phyloP scores from a whole-genome alignment of 2,329 filamentous ascomycete species.

The Aspergillus sp. region DNA sequence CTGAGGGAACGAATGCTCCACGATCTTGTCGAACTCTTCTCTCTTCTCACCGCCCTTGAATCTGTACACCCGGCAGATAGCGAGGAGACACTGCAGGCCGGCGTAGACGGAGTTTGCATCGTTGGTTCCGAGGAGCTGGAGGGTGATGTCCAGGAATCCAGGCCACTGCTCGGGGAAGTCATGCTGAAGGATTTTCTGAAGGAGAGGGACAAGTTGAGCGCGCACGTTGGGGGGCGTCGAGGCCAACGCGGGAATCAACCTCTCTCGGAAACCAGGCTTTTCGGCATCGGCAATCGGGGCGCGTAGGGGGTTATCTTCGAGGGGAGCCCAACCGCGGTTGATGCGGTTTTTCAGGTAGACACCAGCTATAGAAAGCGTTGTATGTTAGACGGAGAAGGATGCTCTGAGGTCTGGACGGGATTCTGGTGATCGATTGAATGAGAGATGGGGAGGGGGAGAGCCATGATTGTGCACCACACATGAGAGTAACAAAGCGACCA shows the following conservation, averaged over 20 bases:
- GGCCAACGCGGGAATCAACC: conserved; percentile 84
- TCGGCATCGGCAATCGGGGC: conserved; percentile 82
- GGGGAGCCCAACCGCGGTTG: conserved; percentile 81
- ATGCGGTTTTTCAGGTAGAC: conserved; percentile 98
- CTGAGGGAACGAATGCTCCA: conserved; percentile 85
- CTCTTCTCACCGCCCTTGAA: conserved; percentile 85
- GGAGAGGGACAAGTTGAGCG: conserved; percentile 86
- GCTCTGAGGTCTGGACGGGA: background rate
- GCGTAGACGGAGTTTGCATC: conserved; percentile 85
- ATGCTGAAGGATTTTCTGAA: conserved; percentile 93
- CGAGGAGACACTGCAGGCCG: conserved; percentile 87
- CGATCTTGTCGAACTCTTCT: conserved; percentile 89
- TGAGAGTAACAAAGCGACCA: conserved; percentile 3
- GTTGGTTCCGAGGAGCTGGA: conserved; percentile 83
- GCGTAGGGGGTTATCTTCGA: conserved; percentile 70
- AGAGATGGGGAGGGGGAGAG: conserved; percentile 15
- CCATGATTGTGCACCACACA: background rate
- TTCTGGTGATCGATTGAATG: background rate
- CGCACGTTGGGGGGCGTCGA: conserved; percentile 76
- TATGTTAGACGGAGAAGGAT: conserved; percentile 10
- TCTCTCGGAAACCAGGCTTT: conserved; percentile 80
- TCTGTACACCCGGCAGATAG: conserved; percentile 91
- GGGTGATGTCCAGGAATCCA: conserved; percentile 86
- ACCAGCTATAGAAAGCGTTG: conserved; percentile 60
- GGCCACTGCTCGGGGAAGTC: conserved; percentile 96